These are phyloP conservation scores for Lodderomyces orthopsilosis DNA, from an alignment of 1,139 yeast species.

Conservation along the genomic window DNA sequence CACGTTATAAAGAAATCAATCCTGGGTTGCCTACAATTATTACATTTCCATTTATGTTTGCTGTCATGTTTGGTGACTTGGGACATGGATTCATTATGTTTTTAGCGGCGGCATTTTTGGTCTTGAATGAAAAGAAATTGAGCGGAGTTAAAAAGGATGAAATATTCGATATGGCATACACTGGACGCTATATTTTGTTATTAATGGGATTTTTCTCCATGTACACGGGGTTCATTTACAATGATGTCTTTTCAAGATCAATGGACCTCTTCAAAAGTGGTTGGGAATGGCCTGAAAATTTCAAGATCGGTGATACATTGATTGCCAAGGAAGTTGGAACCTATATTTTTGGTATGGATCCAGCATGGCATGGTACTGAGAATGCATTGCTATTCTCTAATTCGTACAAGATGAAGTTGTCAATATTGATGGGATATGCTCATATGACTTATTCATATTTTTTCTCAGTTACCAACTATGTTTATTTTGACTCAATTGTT, in stretches of 20 bases:
- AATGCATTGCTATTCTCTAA: constrained; percentile 70
- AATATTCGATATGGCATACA: constrained; percentile 77
- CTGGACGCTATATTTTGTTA: constrained; percentile 70
- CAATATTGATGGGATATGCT: constrained; percentile 73
- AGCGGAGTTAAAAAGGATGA: constrained; percentile 67
- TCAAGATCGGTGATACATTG: constrained; percentile 56
- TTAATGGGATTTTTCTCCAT: constrained; percentile 77
- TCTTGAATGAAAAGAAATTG: constrained; percentile 58
- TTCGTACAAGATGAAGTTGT: constrained; percentile 79
- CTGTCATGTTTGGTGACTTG: constrained; percentile 84
- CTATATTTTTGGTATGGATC: constrained; percentile 68
- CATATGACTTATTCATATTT: constrained; percentile 76
- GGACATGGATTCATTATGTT: constrained; percentile 74
- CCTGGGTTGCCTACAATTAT: constrained; percentile 79
- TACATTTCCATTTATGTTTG: constrained; percentile 84
- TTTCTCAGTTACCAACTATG: constrained; percentile 66
- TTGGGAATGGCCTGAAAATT: constrained; percentile 70
- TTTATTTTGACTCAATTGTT: constrained; percentile 54
- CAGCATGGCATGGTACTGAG: constrained; percentile 82
- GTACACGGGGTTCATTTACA: constrained; percentile 75
- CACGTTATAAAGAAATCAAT: constrained; percentile 73
- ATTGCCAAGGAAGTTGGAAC: constrained; percentile 56
- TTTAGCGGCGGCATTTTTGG: constrained; percentile 57
- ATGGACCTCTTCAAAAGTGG: constrained; percentile 70
- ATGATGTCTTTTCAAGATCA: constrained; percentile 76